Base-by-base conservation (phyloP, 768 basidiomycete genomes). In the Crepidotus variabilis region DNA sequence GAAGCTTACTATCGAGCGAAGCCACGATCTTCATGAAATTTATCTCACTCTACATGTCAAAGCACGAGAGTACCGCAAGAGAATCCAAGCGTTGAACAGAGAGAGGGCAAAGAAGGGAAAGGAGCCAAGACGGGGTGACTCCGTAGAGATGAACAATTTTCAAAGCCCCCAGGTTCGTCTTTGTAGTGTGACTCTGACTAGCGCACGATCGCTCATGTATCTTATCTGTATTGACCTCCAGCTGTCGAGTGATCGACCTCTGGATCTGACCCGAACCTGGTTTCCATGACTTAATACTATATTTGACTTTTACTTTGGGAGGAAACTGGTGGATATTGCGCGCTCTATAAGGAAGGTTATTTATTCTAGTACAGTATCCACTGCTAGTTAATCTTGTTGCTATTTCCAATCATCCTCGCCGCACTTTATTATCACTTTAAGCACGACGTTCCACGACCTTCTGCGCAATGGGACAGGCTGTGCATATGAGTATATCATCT, bases 81-180 rank as follows among this genome's bases (percentile, higher is more conserved):
- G 21, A 35, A 39, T 50, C 18, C 14, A 32, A 18, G 49, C 16
- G 22, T 28, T 47, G 22, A 57, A 57, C 32, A 22, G 1, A n/a
- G 9, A n/a, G 50, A 39, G 50, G 32, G 4, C 14, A 10, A 23
- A 9, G n/a, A 14, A 47, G 6, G 39, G 43, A 6, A 13, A 45
- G 48, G 13, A n/a, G 6, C 28, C 43, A 1, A 47, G n/a, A n/a
- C 22, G 43, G 1, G 28, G 21, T 6, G 20, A 8, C 6, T 24
- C 34, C 3, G 50, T 51, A 14, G 56, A 57, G 33, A 57, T 57
- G 56, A 45, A 51, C 50, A 57, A 57, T 36, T 57, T 57, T 39
- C 36, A 39, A 24, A 50, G 43, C 13, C 56, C 56, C 13, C 52
- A 53, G 52, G 52, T 53, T 11, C 8, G 36, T 53, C 1, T 16